Percentiles rank a stretch among this genome's conserved stretches.
phyloP scores from a whole-genome alignment of 148 eudicot genomes.

The Cornus controversa region DNA sequence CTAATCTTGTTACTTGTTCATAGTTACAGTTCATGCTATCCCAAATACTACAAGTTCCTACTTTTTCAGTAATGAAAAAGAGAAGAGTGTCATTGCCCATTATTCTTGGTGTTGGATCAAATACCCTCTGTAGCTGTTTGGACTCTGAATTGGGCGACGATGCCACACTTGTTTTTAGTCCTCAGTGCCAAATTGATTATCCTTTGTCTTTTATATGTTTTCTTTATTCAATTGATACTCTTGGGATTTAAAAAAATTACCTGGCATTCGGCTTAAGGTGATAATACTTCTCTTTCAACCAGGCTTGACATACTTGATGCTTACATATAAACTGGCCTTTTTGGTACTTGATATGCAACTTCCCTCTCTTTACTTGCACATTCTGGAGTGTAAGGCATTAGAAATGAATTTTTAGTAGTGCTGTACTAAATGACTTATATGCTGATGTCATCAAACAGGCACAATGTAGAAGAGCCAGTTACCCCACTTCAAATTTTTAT shows the following conservation, averaged over 20 bases:
- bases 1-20: not conserved
- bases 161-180: not conserved
- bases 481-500: not conserved
- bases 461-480: not conserved
- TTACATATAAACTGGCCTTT: too few species aligned
- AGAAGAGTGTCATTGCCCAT: not conserved
- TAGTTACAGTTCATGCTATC: not conserved
- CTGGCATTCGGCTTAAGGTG: not conserved
- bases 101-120: not conserved
- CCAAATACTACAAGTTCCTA: not conserved
- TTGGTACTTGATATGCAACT: too few species aligned
- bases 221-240: not conserved
- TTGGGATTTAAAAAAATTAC: not conserved
- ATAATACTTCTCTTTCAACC: not conserved
- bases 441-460: not conserved
- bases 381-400: not conserved
- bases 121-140: not conserved
- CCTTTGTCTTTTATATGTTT: not conserved
- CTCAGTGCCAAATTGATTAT: not conserved
- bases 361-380: not conserved
- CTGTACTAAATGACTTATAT: too few species aligned
- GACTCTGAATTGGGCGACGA: not conserved
- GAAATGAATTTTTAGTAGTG: not conserved
- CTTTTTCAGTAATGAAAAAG: not conserved
- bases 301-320: not conserved